These are phyloP conservation scores for Penicillium sp. DNA, from an alignment of 2,329 filamentous ascomycete species.

Conservation along the genomic window DNA sequence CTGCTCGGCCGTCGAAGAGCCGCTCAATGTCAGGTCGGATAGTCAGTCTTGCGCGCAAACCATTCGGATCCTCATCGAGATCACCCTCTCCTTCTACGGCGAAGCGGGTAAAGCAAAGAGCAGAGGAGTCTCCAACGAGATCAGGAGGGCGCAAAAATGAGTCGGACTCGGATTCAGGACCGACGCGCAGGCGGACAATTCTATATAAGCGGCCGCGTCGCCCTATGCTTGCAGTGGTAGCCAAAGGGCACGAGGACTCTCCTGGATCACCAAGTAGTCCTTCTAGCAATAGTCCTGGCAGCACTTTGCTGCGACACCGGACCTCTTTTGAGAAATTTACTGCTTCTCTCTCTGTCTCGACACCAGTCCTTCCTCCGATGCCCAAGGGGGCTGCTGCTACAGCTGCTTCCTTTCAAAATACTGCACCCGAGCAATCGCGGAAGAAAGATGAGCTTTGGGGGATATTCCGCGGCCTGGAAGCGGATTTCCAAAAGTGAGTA, in stretches of 20 bases:
- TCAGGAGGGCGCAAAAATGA: conserved; percentile 17
- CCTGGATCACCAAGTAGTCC: conserved; percentile 39
- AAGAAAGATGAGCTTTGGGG: conserved; percentile 71
- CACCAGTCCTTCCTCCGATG: conserved; percentile 49
- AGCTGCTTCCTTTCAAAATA: conserved; percentile 34
- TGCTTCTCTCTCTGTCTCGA: conserved; percentile 43
- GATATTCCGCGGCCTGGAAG: conserved; percentile 66
- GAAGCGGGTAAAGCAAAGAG: conserved; percentile 28
- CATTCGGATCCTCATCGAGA: conserved; percentile 50
- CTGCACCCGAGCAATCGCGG: conserved; percentile 41
- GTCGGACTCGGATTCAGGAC: conserved; percentile 23
- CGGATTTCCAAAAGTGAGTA: conserved; percentile 64
- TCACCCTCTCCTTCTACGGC: conserved; percentile 47
- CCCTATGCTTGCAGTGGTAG: conserved; percentile 42
- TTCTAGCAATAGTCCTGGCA: conserved; percentile 26
- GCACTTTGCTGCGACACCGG: conserved; percentile 37
- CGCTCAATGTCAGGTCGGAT: conserved; percentile 53
- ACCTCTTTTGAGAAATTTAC: conserved; percentile 51
- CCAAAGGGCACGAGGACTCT: conserved; percentile 35
- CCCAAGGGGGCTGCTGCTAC: conserved; percentile 45
- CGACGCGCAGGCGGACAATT: conserved; percentile 32
- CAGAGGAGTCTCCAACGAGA: conserved; percentile 31
- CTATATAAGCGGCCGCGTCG: conserved; percentile 40
- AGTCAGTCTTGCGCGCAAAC: conserved; percentile 52
- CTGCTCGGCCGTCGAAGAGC: conserved; percentile 41